phyloP scores from a whole-genome alignment of 306 rosid genomes.

The Vigna angularis region DNA sequence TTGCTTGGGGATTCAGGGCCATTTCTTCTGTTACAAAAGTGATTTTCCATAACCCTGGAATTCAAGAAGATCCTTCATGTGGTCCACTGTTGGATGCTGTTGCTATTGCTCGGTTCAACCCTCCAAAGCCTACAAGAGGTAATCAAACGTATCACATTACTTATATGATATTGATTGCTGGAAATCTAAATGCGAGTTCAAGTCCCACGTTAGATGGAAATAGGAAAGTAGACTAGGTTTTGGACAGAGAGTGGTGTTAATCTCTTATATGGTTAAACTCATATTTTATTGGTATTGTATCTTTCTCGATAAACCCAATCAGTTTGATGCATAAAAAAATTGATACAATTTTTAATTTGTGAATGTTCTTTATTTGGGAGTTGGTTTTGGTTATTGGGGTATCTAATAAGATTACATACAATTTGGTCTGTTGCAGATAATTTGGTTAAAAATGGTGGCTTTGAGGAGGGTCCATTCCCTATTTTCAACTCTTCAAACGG shows the following conservation, averaged over 20 bases:
- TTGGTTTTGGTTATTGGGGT: too few relatives aligned
- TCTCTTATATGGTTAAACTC: too few relatives aligned
- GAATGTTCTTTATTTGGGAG: too few relatives aligned
- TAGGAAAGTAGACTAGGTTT: too few relatives aligned
- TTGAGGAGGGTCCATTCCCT: constrained; percentile 89
- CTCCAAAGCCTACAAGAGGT: constrained; percentile 77
- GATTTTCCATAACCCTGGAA: constrained; percentile 81
- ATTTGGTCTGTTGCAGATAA: constrained; percentile 62
- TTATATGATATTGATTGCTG: too few relatives aligned
- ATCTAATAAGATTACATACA: constrained; percentile 15
- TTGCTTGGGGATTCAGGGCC: constrained; percentile 80
- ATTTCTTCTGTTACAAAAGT: constrained; percentile 51
- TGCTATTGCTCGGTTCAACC: constrained; percentile 71
- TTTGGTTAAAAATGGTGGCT: constrained; percentile 75
- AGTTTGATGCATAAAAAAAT: too few relatives aligned
- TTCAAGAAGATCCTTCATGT: constrained; percentile 89
- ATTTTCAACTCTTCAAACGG: constrained; percentile 77
- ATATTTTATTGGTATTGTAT: too few relatives aligned
- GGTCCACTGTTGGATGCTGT: constrained; percentile 95
- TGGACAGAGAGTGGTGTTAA: too few relatives aligned
- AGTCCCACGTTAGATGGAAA: too few relatives aligned
- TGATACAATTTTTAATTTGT: too few relatives aligned
- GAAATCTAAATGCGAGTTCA: too few relatives aligned
- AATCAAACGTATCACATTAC: constrained; percentile 27
- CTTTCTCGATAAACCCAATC: rapidly evolving